Conservation (phyloP, 2,329 filamentous ascomycete species). For the Rosellinia necatrix region DNA sequence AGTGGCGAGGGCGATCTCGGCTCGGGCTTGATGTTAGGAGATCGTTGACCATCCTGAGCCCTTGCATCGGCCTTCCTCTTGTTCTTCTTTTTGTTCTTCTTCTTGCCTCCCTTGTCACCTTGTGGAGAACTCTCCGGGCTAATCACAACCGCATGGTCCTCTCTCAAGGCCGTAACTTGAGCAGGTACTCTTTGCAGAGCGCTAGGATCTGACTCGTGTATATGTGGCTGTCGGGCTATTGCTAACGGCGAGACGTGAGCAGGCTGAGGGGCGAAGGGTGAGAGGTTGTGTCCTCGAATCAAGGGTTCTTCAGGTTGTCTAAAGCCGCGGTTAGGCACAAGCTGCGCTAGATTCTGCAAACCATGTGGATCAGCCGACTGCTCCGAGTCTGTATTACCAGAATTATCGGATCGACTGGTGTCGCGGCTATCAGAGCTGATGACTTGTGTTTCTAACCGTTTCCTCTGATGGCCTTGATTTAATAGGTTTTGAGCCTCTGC, state of each 20-base stretch:
- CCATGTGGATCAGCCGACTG: constrained; percentile 43
- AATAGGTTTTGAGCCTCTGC: background rate
- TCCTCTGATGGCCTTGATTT: constrained; percentile 19
- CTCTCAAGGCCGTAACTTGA: constrained; percentile 62
- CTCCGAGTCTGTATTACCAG: constrained; percentile 44
- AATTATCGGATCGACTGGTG: constrained; percentile 50
- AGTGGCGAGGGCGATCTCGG: constrained; percentile 67
- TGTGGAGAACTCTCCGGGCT: constrained; percentile 67
- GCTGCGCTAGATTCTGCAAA: constrained; percentile 43
- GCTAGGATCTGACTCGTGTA: constrained; percentile 39
- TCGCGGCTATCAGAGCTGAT: constrained; percentile 48
- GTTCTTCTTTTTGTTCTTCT: constrained; percentile 59
- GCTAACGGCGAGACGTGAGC: constrained; percentile 68
- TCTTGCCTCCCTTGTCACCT: constrained; percentile 53
- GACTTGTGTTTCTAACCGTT: constrained; percentile 36
- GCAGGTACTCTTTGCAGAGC: constrained; percentile 51
- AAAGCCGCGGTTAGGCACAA: constrained; percentile 45
- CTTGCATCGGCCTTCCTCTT: constrained; percentile 57
- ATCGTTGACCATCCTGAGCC: constrained; percentile 51
- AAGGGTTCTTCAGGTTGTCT: constrained; percentile 61
- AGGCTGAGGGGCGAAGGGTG: constrained; percentile 75
- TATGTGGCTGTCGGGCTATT: constrained; percentile 45
- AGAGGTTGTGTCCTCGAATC: constrained; percentile 73
- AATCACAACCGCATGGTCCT: constrained; percentile 52
- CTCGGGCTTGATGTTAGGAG: constrained; percentile 66